Percentiles rank a stretch among this genome's conserved stretches.
phyloP scores from a whole-genome alignment of 495 filamentous ascomycete genomes.

The Parachaetomium inaequale region DNA sequence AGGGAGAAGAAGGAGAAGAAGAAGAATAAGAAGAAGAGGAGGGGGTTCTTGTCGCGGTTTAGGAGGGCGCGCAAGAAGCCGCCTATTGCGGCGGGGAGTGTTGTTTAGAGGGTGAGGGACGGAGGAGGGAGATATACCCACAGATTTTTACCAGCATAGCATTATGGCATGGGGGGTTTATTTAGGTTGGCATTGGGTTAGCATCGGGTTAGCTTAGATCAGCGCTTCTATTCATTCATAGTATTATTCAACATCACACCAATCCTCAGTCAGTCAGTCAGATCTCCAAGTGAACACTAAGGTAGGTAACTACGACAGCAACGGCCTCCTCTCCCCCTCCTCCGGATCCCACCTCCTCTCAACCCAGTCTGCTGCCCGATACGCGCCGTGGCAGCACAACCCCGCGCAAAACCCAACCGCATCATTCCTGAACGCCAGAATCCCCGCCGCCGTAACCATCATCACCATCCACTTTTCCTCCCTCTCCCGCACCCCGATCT shows the following conservation, averaged over 20 bases:
- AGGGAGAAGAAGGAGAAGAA: neutral
- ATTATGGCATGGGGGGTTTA: neutral
- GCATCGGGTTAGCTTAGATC: neutral
- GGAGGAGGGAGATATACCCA: neutral
- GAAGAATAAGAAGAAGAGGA: neutral
- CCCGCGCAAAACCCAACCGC: slow-evolving; percentile 82
- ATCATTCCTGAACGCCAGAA: slow-evolving; percentile 86
- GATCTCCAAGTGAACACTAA: too few relatives aligned
- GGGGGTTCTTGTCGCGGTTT: neutral
- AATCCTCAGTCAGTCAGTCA: too few relatives aligned
- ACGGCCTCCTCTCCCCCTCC: slow-evolving; percentile 26
- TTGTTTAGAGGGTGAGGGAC: slow-evolving; percentile 14
- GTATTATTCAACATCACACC: neutral
- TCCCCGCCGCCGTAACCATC: slow-evolving; percentile 75
- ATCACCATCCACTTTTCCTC: slow-evolving; percentile 78
- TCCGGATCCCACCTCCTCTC: slow-evolving; percentile 30
- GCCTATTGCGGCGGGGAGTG: slow-evolving; percentile 22
- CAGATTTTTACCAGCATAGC: neutral
- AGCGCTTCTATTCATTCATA: neutral
- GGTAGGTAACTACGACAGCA: slow-evolving; percentile 21
- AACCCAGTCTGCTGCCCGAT: slow-evolving; percentile 38
- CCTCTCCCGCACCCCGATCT: slow-evolving; percentile 34
- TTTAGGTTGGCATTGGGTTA: neutral
- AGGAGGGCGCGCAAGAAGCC: slow-evolving; percentile 8
- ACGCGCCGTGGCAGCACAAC: slow-evolving; percentile 39